Conservation (phyloP, 768 basidiomycete species). For the Phaeolepiota aurea region DNA sequence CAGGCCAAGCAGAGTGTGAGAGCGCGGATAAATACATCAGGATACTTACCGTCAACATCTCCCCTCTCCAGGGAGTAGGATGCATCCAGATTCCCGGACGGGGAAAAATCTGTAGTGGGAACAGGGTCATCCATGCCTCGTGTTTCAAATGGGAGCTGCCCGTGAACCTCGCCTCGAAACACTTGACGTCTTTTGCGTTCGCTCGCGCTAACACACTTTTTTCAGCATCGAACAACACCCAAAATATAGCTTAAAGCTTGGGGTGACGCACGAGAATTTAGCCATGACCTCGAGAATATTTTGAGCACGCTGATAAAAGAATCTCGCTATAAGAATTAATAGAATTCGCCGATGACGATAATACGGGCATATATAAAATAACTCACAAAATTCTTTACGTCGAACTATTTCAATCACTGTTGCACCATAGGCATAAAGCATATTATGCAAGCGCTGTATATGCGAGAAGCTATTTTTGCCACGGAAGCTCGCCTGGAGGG, state of each 20-base stretch:
- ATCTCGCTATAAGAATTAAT: slow-evolving; percentile 39
- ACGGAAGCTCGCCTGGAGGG: slow-evolving; percentile 68
- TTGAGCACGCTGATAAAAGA: slow-evolving; percentile 76
- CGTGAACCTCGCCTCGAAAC: slow-evolving; percentile 79
- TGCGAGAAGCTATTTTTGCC: slow-evolving; percentile 82
- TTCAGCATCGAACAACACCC: slow-evolving; percentile 1
- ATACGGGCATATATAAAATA: background rate
- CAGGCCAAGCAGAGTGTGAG: no score
- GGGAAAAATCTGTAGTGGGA: slow-evolving; percentile 73
- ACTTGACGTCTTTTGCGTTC: slow-evolving; percentile 80
- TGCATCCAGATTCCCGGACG: slow-evolving; percentile 52
- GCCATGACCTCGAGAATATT: slow-evolving; percentile 82
- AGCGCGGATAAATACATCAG: no score
- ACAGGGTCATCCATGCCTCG: slow-evolving; percentile 75
- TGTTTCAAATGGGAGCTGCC: slow-evolving; percentile 82
- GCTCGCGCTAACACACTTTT: slow-evolving; percentile 35
- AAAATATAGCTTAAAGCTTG: no score
- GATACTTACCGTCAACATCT: slow-evolving; percentile 64
- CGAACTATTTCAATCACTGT: slow-evolving; percentile 88
- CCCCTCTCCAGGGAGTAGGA: slow-evolving; percentile 59
- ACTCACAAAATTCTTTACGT: slow-evolving; percentile 80
- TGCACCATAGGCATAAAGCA: slow-evolving; percentile 89
- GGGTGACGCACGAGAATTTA: slow-evolving; percentile 67
- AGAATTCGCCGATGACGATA: background rate
- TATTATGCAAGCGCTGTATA: slow-evolving; percentile 78